These are phyloP conservation scores for Nicotiana obtusifolia DNA, from an alignment of 257 asterid genomes.

Conservation along the genomic window DNA sequence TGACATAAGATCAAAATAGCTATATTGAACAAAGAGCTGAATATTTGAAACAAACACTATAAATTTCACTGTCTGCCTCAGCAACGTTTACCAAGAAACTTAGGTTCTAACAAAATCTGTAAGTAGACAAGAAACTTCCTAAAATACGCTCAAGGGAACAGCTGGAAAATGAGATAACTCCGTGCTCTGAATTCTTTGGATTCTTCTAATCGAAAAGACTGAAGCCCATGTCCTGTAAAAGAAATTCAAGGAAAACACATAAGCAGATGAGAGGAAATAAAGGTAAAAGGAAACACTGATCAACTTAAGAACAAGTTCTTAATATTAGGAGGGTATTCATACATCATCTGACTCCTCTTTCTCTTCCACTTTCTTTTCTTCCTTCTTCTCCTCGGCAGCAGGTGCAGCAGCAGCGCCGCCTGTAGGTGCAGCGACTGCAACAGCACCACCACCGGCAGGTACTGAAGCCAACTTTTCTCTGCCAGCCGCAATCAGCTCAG, in stretches of 20 bases:
- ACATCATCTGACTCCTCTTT: constrained; percentile 37
- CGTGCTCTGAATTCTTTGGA: neutral
- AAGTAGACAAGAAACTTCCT: neutral
- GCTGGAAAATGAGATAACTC: neutral
- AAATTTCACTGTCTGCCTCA: neutral
- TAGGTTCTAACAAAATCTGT: constrained; percentile 7
- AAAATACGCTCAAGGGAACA: neutral
- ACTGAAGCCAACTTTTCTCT: constrained; percentile 51
- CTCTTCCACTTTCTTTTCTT: constrained; percentile 46
- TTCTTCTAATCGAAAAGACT: constrained; percentile 34
- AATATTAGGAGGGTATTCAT: neutral
- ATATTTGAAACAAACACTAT: neutral
- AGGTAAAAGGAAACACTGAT: neutral
- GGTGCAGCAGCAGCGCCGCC: constrained; percentile 34
- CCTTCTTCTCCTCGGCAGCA: constrained; percentile 37
- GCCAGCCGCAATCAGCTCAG: constrained; percentile 46
- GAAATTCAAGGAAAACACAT: neutral
- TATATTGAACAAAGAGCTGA: neutral
- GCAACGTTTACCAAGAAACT: neutral
- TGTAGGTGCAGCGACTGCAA: constrained; percentile 34
- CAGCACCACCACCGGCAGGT: constrained; percentile 44
- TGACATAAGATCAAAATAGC: neutral
- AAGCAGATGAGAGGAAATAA: neutral
- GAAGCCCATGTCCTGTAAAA: constrained; percentile 42
- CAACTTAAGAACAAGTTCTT: too few species aligned